These are phyloP conservation scores for Penicillium samsonianum DNA, from an alignment of 495 filamentous ascomycete genomes.

Conservation along the genomic window DNA sequence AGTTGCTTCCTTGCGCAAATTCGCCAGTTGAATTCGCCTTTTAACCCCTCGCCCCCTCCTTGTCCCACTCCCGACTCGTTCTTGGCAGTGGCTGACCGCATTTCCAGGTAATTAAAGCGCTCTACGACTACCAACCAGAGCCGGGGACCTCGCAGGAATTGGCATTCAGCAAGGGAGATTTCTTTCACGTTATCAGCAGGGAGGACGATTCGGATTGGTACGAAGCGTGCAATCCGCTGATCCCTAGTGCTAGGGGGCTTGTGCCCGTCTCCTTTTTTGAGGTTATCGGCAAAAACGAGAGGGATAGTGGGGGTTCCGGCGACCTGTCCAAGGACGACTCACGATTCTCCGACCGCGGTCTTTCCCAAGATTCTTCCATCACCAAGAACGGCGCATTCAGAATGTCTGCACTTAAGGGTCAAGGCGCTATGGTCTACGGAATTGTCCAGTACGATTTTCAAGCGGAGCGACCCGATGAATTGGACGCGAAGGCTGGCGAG, in stretches of 20 bases:
- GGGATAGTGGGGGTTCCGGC: conserved; percentile 75
- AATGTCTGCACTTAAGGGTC: conserved; percentile 59
- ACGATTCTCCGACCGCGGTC: conserved; percentile 70
- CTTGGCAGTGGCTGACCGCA: conserved; percentile 23
- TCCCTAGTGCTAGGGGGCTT: conserved; percentile 83
- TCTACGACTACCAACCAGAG: conserved; percentile 86
- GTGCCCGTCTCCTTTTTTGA: conserved; percentile 95
- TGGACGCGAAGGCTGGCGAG: conserved; percentile 93
- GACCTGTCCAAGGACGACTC: conserved; percentile 68
- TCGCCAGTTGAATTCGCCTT: conserved; percentile 11
- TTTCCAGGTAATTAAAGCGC: conserved; percentile 87
- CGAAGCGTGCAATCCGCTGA: conserved; percentile 94
- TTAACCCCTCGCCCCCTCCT: conserved; percentile 13
- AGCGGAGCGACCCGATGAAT: conserved; percentile 90
- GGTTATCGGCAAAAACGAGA: conserved; percentile 82
- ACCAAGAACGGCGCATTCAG: conserved; percentile 43
- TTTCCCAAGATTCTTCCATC: conserved; percentile 30
- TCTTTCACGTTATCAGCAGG: conserved; percentile 96
- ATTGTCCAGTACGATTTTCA: conserved; percentile 97
- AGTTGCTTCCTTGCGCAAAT: conserved; percentile 22
- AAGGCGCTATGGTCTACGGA: conserved; percentile 90
- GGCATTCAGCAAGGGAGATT: conserved; percentile 90
- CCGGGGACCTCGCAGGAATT: conserved; percentile 69
- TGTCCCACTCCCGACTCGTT: conserved; percentile 21
- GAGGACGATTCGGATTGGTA: conserved; percentile 97